Evolutionary conservation across 1,139 yeast genomes (phyloP).

Genomic region (Yamadazyma dushanensis): DNA sequence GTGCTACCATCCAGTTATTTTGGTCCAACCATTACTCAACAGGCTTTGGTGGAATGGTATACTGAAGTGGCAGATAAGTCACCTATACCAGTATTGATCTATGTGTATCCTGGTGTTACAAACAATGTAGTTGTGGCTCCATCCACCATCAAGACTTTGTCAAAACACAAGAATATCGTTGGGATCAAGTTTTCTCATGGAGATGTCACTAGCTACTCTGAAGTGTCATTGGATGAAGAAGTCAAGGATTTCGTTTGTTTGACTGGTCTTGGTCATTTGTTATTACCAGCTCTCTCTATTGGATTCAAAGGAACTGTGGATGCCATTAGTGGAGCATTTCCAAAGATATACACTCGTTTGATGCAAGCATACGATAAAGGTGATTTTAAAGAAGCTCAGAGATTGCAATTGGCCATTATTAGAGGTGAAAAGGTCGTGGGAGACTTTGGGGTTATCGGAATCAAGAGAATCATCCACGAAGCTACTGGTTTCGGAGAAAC

Average conservation of each 20-base stretch:
- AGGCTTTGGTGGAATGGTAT: constrained; percentile 45
- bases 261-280: constrained; percentile 27
- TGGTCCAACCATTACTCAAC: constrained; percentile 40
- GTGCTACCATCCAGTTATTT: constrained; percentile 49
- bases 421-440: constrained; percentile 23
- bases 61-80: constrained; percentile 44
- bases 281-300: constrained; percentile 24
- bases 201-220: constrained; percentile 27
- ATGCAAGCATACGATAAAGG: constrained; percentile 20
- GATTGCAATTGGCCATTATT: constrained; percentile 21
- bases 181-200: constrained; percentile 49
- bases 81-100: constrained; percentile 46
- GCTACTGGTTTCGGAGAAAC: constrained; percentile 41
- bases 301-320: constrained; percentile 26
- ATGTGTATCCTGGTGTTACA: constrained; percentile 52
- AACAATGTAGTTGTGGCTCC: constrained; percentile 33
- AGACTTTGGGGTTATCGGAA: constrained; percentile 24
- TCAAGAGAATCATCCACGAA: constrained; percentile 30
- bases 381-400: constrained; percentile 17
- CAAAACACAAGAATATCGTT: constrained; percentile 44
- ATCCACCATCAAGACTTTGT: constrained; percentile 28
- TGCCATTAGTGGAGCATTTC: constrained; percentile 42
- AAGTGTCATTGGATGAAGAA: constrained; percentile 36
- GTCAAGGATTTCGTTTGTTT: constrained; percentile 25
- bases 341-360: constrained; percentile 34